A percentile compares a stretch with the other conserved stretches of the same genome.
phyloP scores from a whole-genome alignment of 495 filamentous ascomycete species.

The Amniculicola lignicola region DNA sequence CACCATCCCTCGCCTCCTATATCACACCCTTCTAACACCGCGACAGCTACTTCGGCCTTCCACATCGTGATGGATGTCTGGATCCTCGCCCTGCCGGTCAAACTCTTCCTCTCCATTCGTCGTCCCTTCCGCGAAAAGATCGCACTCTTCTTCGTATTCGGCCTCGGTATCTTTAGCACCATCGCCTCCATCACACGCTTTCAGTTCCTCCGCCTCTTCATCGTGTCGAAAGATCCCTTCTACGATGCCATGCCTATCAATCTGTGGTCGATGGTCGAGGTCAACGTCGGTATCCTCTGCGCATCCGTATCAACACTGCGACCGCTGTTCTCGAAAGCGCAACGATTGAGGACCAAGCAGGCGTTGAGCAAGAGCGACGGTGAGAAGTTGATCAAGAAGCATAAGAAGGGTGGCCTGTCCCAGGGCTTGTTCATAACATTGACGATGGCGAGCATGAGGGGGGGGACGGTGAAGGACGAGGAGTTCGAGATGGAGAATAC shows the following conservation, averaged over 20 bases:
- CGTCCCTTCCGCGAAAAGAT: conserved; percentile 47
- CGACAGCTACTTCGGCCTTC: conserved; percentile 46
- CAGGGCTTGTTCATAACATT: neutral
- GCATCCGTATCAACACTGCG: conserved; percentile 43
- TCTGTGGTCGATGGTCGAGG: conserved; percentile 50
- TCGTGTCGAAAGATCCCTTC: conserved; percentile 21
- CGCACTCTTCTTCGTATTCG: conserved; percentile 49
- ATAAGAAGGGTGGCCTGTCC: neutral
- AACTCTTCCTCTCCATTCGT: conserved; percentile 44
- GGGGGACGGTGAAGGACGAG: neutral
- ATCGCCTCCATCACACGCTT: conserved; percentile 46
- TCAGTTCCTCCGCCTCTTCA: conserved; percentile 39
- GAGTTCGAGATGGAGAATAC: neutral
- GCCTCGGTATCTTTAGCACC: conserved; percentile 47
- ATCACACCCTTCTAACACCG: no score
- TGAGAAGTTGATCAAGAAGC: neutral
- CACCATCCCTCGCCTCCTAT: no score
- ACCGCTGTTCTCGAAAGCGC: conserved; percentile 42
- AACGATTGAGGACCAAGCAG: conserved; percentile 40
- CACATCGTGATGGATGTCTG: conserved; percentile 54
- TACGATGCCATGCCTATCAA: conserved; percentile 43
- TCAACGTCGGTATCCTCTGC: conserved; percentile 48
- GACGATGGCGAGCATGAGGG: neutral
- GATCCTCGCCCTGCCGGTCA: conserved; percentile 52
- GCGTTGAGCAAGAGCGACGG: neutral